Evolutionary conservation across 2,329 filamentous ascomycete genomes (phyloP), one percentile per base, ranked within the genome.

Genomic region (Epichloe brachyelytri): DNA sequence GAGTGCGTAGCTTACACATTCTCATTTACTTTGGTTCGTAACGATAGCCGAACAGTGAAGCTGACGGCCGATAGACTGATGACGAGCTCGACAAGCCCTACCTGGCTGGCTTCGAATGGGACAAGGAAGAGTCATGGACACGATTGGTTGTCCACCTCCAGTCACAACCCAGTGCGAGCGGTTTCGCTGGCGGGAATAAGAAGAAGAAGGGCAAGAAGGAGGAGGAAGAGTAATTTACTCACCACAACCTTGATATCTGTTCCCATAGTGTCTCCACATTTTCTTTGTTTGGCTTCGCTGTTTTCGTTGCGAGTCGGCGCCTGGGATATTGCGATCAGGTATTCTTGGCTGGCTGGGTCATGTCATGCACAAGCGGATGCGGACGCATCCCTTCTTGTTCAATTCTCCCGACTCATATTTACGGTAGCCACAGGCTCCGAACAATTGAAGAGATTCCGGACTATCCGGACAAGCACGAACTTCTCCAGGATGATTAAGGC

Each of bases 21-120:
- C 41, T 15, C 2, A 33, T 17, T 8, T 17, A 19, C 12, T 26
- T 30, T 20, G 14, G 15, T 11, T 33, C 14, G 38, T 11, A 17
- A 22, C 4, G 20, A 12, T 49, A 22, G 33, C 30, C 14, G 17
- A n/a, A 30, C 3, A 19, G n/a, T 6, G 19, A 46, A 11, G 19
- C 45, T 46, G 15, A 46, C 34, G 45, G 34, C 34, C n/a, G 7
- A 17, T 15, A 95, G 90, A 79, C 85, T 54, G 91, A 97, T 63
- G 91, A 97, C 66, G 91, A 96, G 68, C 77, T 97, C 55, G 86
- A 91, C 51, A 76, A 79, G 58, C 88, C 90, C 57, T 88, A 90
- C 76, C 83, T 97, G 59, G 84, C 84, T 62, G 91, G 91, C 58
- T 96, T 97, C 73, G 89, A 95, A 76, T 96, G 90, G 90, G 86